A percentile compares a stretch with the other conserved stretches of the same genome.
These are phyloP conservation scores for Piper betle DNA, from an alignment of 164 flowering plant genomes.

Conservation along the genomic window DNA sequence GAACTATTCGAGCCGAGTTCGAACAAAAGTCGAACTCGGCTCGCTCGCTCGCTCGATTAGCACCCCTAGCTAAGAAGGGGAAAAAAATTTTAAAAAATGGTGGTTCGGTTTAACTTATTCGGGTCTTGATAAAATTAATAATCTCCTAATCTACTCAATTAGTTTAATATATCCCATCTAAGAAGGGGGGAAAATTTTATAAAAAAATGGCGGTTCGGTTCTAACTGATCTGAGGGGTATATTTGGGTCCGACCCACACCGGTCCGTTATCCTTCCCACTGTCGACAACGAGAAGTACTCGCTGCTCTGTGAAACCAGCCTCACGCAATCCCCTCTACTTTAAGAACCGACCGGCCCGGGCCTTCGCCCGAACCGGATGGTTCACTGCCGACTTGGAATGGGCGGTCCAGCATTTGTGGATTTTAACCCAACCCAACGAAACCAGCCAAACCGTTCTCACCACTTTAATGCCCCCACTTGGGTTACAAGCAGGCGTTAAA, in stretches of 20 bases:
- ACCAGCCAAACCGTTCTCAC: background rate
- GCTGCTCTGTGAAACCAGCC: background rate
- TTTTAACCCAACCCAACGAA: background rate
- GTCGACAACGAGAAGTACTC: constrained; percentile 1
- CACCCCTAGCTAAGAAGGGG: too few relatives aligned
- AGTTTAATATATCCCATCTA: too few relatives aligned
- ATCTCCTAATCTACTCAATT: too few relatives aligned
- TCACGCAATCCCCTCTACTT: background rate
- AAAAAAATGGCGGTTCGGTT: background rate
- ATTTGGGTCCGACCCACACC: background rate
- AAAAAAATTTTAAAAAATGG: too few relatives aligned
- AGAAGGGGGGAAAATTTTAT: background rate
- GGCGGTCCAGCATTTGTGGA: background rate
- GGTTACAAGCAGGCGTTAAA: constrained; percentile 2
- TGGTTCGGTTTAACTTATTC: too few relatives aligned
- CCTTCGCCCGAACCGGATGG: background rate
- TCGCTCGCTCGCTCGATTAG: too few relatives aligned
- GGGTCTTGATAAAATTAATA: too few relatives aligned
- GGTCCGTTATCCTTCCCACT: constrained; percentile 3
- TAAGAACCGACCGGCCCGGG: background rate
- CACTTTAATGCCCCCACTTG: constrained; percentile 3
- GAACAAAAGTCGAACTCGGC: too few relatives aligned
- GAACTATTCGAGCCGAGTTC: too few relatives aligned
- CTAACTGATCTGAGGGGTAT: background rate
- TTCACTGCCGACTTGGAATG: constrained; percentile 2